Base-by-base conservation (phyloP, 2,329 filamentous ascomycete species). In the Colletotrichum sp. region DNA sequence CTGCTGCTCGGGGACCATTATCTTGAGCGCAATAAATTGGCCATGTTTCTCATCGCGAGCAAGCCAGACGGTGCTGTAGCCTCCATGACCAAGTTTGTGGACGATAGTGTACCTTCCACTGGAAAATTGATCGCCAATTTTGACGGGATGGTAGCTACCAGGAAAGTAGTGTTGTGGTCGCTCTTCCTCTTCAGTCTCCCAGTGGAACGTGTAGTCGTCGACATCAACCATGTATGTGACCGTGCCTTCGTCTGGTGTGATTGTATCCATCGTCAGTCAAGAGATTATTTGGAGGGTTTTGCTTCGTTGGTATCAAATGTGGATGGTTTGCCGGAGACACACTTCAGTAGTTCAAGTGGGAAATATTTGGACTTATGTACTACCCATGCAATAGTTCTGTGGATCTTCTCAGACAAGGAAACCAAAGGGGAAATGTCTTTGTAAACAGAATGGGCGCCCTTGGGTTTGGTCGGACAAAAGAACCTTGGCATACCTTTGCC, bases 161-260 rank as follows among this genome's bases (percentile, higher is more conserved):
- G 43, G n/a, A 24, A 52, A 13, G 43, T 52, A 52, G 10, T 52
- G 43, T 0, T 52, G 43, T 0, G 43, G 43, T 52, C 43, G n/a
- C 43, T 52, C 43, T 52, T 52, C 43, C 0, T 52, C 43, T 2
- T 52, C 43, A 0, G 43, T 21, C 12, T 52, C 43, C 43, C 43
- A 52, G n/a, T 52, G 0, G 0, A 21, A 7, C 0, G 0, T 52
- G 43, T 52, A 52, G 43, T 52, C 43, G 0, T 52, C 43, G 0
- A 52, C 10, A 1, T 52, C n/a, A 52, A 7, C 1, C 43, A 52
- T 13, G n/a, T 52, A 21, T 1, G 43, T 48, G 10, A 3, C n/a
- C 1, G 43, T 48, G 43, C 1, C n/a, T 48, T 7, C n/a, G 13
- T 9, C 7, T 10, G 39, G 5, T n/a, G 39, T 8, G 15, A 39